phyloP scores from a whole-genome alignment of 345 rosid species.

The Carallia pectinifolia region DNA sequence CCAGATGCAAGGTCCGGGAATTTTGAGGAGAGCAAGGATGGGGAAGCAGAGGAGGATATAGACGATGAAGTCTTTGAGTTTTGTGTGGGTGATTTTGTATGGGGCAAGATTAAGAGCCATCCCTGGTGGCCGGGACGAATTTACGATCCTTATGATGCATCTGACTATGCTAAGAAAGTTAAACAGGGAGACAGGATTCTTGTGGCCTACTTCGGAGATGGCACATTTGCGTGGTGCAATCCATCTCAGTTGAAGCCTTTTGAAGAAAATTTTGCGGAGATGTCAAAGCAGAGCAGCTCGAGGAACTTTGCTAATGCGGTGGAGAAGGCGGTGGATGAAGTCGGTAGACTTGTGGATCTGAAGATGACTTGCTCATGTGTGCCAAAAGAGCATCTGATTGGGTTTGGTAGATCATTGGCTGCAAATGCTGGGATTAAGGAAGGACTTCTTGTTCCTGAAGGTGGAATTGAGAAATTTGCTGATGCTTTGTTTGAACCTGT shows the following conservation, averaged over 20 bases:
- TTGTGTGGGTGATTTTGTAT: constrained; percentile 79
- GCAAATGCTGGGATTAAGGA: constrained; percentile 68
- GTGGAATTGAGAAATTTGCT: constrained; percentile 49
- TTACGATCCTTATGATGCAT: constrained; percentile 68
- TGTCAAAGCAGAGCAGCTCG: constrained; percentile 54
- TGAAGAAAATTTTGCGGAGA: constrained; percentile 57
- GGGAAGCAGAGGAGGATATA: constrained; percentile 26
- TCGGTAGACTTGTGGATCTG: constrained; percentile 60
- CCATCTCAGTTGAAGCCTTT: constrained; percentile 81
- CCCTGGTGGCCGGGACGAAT: constrained; percentile 99
- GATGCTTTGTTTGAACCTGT: constrained; percentile 43
- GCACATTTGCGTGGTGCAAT: constrained; percentile 88
- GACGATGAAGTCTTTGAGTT: constrained; percentile 44
- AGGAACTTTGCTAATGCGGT: constrained; percentile 53
- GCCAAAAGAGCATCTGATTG: constrained; percentile 28
- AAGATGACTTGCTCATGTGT: constrained; percentile 62
- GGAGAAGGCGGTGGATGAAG: constrained; percentile 53
- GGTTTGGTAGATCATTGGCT: constrained; percentile 38
- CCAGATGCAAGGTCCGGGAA: constrained; percentile 15
- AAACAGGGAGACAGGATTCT: constrained; percentile 57
- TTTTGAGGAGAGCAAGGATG: constrained; percentile 11
- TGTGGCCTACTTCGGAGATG: constrained; percentile 84
- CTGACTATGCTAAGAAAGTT: constrained; percentile 59
- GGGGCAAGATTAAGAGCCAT: constrained; percentile 90
- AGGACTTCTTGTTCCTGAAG: constrained; percentile 61